Percentiles rank a stretch among this genome's conserved stretches.
Evolutionary conservation across 2,329 filamentous ascomycete species (phyloP).

Genomic region (Diaporthe nobilis): DNA sequence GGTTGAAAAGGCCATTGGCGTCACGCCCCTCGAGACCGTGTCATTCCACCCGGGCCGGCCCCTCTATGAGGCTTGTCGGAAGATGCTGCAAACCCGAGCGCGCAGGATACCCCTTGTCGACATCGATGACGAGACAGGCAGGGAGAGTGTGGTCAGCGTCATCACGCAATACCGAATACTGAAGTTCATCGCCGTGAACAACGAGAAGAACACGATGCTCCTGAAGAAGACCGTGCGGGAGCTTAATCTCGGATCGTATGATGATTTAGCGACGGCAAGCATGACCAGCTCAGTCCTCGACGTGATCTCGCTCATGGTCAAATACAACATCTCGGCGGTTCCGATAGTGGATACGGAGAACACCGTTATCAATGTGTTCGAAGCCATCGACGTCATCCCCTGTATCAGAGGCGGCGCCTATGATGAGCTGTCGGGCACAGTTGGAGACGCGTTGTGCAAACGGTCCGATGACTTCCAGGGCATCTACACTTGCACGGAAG

Average conservation of each 20-base stretch:
- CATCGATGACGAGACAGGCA: constrained; percentile 91
- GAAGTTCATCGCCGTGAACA: constrained; percentile 98
- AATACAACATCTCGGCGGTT: constrained; percentile 93
- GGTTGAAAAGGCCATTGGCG: constrained; percentile 94
- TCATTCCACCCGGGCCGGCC: constrained; percentile 94
- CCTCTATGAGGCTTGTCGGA: constrained; percentile 93
- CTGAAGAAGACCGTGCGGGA: constrained; percentile 90
- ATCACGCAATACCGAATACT: constrained; percentile 98
- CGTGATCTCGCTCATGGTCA: constrained; percentile 93
- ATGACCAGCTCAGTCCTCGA: constrained; percentile 96
- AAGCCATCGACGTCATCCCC: constrained; percentile 96
- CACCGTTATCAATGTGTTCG: constrained; percentile 93
- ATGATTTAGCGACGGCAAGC: constrained; percentile 81
- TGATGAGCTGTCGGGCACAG: constrained; percentile 87
- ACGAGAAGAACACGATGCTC: constrained; percentile 85
- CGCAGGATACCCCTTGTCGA: constrained; percentile 95
- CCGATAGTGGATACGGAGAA: constrained; percentile 87
- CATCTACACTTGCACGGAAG: constrained; percentile 94
- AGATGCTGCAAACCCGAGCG: constrained; percentile 94
- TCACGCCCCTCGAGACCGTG: constrained; percentile 91
- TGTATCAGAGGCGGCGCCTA: constrained; percentile 95
- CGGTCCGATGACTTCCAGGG: constrained; percentile 92
- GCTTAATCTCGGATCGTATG: constrained; percentile 87
- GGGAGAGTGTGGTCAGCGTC: constrained; percentile 94
- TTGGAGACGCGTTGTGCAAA: constrained; percentile 91